Conservation (phyloP, 2,329 filamentous ascomycete genomes). For the Daldinia eschscholtzii region DNA sequence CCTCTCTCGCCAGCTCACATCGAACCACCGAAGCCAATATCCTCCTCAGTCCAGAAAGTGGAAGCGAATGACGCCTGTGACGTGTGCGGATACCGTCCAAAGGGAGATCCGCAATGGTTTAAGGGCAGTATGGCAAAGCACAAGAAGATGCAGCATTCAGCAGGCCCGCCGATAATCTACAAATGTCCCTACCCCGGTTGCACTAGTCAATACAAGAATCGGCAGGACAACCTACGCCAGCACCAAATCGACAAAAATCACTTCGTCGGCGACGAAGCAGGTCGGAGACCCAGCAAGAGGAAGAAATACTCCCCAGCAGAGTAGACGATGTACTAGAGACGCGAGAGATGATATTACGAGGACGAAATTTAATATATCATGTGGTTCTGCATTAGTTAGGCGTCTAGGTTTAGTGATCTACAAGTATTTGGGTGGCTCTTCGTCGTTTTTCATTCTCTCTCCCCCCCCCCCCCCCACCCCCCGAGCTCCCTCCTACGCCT, state of each 20-base stretch:
- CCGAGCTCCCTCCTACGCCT: too few species aligned
- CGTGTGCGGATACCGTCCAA: conserved; percentile 67
- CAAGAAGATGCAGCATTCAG: conserved; percentile 66
- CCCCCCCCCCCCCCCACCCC: neutral
- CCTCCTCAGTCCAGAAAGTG: conserved; percentile 51
- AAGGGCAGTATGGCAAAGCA: conserved; percentile 71
- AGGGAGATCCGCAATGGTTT: conserved; percentile 70
- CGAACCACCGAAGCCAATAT: conserved; percentile 28
- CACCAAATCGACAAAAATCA: conserved; percentile 69
- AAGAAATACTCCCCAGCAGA: conserved; percentile 55
- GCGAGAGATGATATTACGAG: neutral
- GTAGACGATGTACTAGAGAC: conserved; percentile 10
- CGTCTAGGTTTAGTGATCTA: conserved; percentile 20
- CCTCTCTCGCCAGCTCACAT: conserved; percentile 34
- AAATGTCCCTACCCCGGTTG: conserved; percentile 67
- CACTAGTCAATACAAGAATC: conserved; percentile 67
- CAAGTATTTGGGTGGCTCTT: conserved; percentile 20
- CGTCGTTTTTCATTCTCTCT: neutral
- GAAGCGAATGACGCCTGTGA: conserved; percentile 63
- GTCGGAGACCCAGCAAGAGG: conserved; percentile 60
- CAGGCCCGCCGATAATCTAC: conserved; percentile 63
- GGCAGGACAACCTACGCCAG: conserved; percentile 67
- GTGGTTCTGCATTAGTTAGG: conserved; percentile 36
- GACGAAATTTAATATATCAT: conserved; percentile 1
- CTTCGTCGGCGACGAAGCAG: conserved; percentile 59